Conservation (phyloP, 129 eudicot genomes). For the Artemisia tridentata region DNA sequence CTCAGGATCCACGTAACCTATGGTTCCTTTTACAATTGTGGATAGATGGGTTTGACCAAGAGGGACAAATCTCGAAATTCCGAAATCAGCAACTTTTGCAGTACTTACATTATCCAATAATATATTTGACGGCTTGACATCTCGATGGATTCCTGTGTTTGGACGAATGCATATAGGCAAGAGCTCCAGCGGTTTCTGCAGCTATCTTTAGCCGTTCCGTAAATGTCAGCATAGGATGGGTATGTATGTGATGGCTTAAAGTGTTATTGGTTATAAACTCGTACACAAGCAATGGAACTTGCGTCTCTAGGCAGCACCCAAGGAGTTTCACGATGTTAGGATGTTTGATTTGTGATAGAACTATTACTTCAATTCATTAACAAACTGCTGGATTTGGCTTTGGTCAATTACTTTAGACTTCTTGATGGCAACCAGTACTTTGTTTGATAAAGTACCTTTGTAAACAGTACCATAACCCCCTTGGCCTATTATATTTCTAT, state of each 20-base stretch:
- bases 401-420: constrained; percentile 33
- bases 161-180: constrained; percentile 28
- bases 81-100: constrained; percentile 36
- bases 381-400: constrained; percentile 32
- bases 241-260: constrained; percentile 26
- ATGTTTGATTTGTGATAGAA: constrained; percentile 33
- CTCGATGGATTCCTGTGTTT: constrained; percentile 31
- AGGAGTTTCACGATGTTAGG: constrained; percentile 30
- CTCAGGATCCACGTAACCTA: constrained; percentile 33
- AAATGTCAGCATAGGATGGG: constrained; percentile 3
- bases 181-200: constrained; percentile 33
- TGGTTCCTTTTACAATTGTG: constrained; percentile 34
- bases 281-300: constrained; percentile 33
- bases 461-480: constrained; percentile 36
- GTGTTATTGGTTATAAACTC: constrained; percentile 32
- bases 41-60: constrained; percentile 32
- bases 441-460: constrained; percentile 26
- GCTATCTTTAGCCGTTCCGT: constrained; percentile 25
- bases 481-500: constrained; percentile 26
- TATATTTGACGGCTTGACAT: constrained; percentile 35
- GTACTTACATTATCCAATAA: constrained; percentile 15
- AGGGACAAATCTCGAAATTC: constrained; percentile 32
- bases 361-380: constrained; percentile 29
- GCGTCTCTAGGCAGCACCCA: constrained; percentile 37
- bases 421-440: constrained; percentile 32